Conservation (phyloP, 1,284 basidiomycete genomes). For the Peniophora sp. region DNA sequence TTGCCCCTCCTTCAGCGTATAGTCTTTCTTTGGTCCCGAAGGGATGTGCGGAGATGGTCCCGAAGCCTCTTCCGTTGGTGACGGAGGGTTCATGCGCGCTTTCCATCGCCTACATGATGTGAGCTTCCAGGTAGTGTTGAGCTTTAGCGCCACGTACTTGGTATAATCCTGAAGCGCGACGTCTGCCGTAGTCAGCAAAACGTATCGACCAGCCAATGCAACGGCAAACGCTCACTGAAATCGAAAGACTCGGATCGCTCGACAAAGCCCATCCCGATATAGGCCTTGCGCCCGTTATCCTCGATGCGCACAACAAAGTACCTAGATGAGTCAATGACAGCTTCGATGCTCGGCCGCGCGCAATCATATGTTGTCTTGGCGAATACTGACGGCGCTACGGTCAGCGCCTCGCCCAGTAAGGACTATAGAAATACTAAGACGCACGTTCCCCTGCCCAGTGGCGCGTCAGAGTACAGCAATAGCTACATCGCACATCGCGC, state of each 20-base stretch:
- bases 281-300: conserved; percentile 80
- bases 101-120: conserved; percentile 44
- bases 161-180: conserved; percentile 94
- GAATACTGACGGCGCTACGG: conserved; percentile 54
- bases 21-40: conserved; percentile 85
- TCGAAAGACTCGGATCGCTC: conserved; percentile 92
- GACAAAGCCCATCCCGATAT: conserved; percentile 90
- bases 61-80: conserved; percentile 23
- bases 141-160: conserved; percentile 46
- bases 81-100: conserved; percentile 48
- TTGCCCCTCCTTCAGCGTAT: conserved; percentile 92
- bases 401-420: neutral
- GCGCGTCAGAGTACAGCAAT: neutral
- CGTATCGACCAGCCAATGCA: conserved; percentile 4
- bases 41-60: conserved; percentile 55
- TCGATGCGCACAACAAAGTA: conserved; percentile 95
- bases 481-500: conserved; percentile 11
- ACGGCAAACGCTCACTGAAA: conserved; percentile 59
- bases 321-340: conserved; percentile 91
- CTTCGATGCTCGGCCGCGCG: conserved; percentile 80
- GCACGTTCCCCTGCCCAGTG: conserved; percentile 15
- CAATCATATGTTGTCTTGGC: conserved; percentile 87
- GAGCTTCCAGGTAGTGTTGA: neutral
- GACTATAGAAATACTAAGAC: conserved; percentile 22
- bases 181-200: conserved; percentile 35